A percentile compares a stretch with the other conserved stretches of the same genome.
These are phyloP conservation scores for Ilex paraguariensis DNA, from an alignment of 305 asterid genomes.

Conservation along the genomic window DNA sequence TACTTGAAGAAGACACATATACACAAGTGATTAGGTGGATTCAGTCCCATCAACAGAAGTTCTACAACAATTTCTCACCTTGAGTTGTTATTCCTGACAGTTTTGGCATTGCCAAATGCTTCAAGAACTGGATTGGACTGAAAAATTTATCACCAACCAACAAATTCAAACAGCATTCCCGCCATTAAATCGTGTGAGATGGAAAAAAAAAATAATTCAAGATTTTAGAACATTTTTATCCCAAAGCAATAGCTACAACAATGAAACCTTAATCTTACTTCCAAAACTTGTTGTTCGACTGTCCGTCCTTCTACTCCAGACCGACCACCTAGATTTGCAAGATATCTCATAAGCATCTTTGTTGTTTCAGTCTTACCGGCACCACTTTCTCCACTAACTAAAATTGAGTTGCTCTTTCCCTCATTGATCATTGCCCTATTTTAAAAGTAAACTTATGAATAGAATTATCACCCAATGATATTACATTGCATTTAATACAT, in stretches of 20 bases:
- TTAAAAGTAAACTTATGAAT: not conserved
- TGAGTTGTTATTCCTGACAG: constrained; percentile 96
- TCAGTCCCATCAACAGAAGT: constrained; percentile 2
- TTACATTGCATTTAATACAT: constrained; percentile 5
- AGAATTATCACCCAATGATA: not conserved
- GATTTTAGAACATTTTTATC: not conserved
- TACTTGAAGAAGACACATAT: constrained; percentile 7
- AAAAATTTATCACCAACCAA: constrained; percentile 23
- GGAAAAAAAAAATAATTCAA: not conserved
- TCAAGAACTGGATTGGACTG: constrained; percentile 97
- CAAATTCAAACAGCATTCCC: constrained; percentile 19
- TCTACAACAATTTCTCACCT: constrained; percentile 49
- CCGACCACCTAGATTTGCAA: constrained; percentile 94
- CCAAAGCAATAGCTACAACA: not conserved
- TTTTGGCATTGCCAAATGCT: constrained; percentile 94
- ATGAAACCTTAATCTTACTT: constrained; percentile 49
- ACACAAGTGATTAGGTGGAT: not conserved
- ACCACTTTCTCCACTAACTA: constrained; percentile 99
- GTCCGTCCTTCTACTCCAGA: constrained; percentile 99
- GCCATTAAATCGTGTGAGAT: constrained; percentile 6
- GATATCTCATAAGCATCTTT: constrained; percentile 98
- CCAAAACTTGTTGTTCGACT: constrained; percentile 98
- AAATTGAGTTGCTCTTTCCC: constrained; percentile 93
- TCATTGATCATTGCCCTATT: constrained; percentile 91
- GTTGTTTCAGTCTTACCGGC: constrained; percentile 99